These are phyloP conservation scores for Hyparrhenia diplandra DNA, from an alignment of 176 grass and related monocot species.

Conservation along the genomic window DNA sequence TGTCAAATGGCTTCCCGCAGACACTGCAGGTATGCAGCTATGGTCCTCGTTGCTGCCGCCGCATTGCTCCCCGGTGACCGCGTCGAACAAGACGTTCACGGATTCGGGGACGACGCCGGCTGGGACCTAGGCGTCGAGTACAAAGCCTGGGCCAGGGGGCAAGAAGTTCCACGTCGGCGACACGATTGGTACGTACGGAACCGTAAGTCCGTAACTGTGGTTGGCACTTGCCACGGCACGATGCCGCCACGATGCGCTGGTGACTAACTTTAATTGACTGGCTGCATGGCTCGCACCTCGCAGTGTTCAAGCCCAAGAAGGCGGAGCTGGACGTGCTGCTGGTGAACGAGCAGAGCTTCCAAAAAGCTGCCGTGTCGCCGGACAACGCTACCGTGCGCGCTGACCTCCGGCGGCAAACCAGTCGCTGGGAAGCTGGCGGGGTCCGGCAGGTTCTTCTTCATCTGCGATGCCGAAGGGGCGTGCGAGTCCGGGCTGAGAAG, in stretches of 20 bases:
- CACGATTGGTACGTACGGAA: slow-evolving; percentile 24
- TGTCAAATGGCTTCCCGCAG: too few relatives aligned
- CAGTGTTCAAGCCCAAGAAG: slow-evolving; percentile 13
- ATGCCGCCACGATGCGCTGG: too few relatives aligned
- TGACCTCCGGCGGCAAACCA: slow-evolving; percentile 9
- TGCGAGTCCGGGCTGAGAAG: slow-evolving; percentile 39
- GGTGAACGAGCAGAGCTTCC: slow-evolving; percentile 29
- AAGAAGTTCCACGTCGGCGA: slow-evolving; percentile 43
- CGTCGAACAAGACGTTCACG: not conserved
- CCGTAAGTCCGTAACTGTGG: too few relatives aligned
- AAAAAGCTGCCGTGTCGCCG: not conserved
- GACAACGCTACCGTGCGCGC: slow-evolving; percentile 1
- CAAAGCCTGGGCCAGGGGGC: slow-evolving; percentile 29
- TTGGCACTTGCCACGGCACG: not conserved
- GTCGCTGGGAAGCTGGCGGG: not conserved
- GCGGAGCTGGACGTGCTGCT: slow-evolving; percentile 10
- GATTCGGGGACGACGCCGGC: slow-evolving; percentile 27
- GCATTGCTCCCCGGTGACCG: not conserved
- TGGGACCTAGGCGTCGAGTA: slow-evolving; percentile 31
- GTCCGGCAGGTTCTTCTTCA: slow-evolving; percentile 11
- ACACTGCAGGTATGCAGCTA: too few relatives aligned
- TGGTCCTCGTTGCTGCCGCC: too few relatives aligned
- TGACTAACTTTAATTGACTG: too few relatives aligned
- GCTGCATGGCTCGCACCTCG: too few relatives aligned
- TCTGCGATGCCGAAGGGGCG: slow-evolving; percentile 19